Conservation (phyloP, 2,329 filamentous ascomycete species). For the Fusarium sp. region DNA sequence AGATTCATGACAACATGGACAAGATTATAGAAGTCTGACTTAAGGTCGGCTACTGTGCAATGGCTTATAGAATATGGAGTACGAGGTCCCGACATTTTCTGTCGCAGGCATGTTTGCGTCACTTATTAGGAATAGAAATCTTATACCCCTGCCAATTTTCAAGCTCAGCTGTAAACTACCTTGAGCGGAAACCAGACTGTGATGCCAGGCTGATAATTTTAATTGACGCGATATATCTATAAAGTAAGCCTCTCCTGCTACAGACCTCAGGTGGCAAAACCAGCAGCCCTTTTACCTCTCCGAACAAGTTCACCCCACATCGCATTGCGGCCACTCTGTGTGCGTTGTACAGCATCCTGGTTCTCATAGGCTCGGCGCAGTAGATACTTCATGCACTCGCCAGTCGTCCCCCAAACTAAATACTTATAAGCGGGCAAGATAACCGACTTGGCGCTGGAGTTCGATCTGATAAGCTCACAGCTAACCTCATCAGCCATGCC, state of each 20-base stretch:
- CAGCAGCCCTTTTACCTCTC: constrained; percentile 61
- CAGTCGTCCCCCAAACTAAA: constrained; percentile 75
- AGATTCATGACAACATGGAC: background rate
- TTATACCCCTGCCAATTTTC: too few relatives aligned
- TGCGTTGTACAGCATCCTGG: constrained; percentile 75
- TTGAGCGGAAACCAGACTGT: too few relatives aligned
- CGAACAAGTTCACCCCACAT: constrained; percentile 72
- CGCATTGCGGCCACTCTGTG: constrained; percentile 70
- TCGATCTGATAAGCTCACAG: constrained; percentile 65
- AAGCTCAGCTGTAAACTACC: too few relatives aligned
- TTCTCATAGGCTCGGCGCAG: constrained; percentile 75
- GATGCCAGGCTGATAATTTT: too few relatives aligned
- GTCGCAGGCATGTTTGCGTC: too few relatives aligned
- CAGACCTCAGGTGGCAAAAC: constrained; percentile 27
- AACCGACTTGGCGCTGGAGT: constrained; percentile 43
- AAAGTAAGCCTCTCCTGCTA: background rate
- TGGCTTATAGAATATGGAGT: background rate
- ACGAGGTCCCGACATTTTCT: too few relatives aligned
- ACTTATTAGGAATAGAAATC: too few relatives aligned
- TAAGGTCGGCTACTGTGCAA: background rate
- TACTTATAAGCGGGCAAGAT: constrained; percentile 76
- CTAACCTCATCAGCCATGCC: constrained; percentile 97
- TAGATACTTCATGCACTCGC: constrained; percentile 89
- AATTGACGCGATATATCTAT: background rate
- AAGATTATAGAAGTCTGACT: background rate